These are phyloP conservation scores for Xylaria cubensis DNA, from an alignment of 495 filamentous ascomycete species.

Conservation along the genomic window DNA sequence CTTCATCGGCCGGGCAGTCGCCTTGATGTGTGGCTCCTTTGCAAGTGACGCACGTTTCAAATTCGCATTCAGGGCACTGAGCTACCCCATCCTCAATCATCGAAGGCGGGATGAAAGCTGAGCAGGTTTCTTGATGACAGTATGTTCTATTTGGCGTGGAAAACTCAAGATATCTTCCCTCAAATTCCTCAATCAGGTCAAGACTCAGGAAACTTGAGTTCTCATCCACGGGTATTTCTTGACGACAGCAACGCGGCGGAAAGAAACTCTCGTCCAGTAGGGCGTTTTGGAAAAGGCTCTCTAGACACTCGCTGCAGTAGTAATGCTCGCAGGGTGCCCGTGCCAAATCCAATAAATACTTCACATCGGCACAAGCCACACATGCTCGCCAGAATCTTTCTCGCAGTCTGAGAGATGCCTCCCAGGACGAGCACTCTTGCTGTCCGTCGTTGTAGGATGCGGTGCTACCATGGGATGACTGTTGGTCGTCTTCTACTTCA, in stretches of 20 bases:
- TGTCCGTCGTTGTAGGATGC: too few relatives aligned
- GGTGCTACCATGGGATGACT: too few relatives aligned
- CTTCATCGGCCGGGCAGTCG: slow-evolving; percentile 75
- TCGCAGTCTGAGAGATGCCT: too few relatives aligned
- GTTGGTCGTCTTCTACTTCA: too few relatives aligned
- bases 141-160: slow-evolving; percentile 55
- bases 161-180: slow-evolving; percentile 53
- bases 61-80: slow-evolving; percentile 47
- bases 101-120: slow-evolving; percentile 48
- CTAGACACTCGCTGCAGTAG: slow-evolving; percentile 57
- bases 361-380: too few relatives aligned
- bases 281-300: slow-evolving; percentile 46
- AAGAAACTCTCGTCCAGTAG: slow-evolving; percentile 57
- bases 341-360: too few relatives aligned
- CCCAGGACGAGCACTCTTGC: too few relatives aligned
- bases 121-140: slow-evolving; percentile 52
- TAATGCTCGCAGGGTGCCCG: slow-evolving; percentile 49
- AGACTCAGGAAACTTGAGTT: slow-evolving; percentile 42
- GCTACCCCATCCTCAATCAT: slow-evolving; percentile 46
- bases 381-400: too few relatives aligned
- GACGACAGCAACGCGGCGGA: slow-evolving; percentile 59
- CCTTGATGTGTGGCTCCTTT: slow-evolving; percentile 50
- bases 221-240: slow-evolving; percentile 45
- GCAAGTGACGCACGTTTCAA: slow-evolving; percentile 54
- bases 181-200: slow-evolving; percentile 41